Percentiles rank a stretch among this genome's conserved stretches.
These are phyloP conservation scores for Fusarium secorum DNA, from an alignment of 2,329 filamentous ascomycete genomes.

Conservation along the genomic window DNA sequence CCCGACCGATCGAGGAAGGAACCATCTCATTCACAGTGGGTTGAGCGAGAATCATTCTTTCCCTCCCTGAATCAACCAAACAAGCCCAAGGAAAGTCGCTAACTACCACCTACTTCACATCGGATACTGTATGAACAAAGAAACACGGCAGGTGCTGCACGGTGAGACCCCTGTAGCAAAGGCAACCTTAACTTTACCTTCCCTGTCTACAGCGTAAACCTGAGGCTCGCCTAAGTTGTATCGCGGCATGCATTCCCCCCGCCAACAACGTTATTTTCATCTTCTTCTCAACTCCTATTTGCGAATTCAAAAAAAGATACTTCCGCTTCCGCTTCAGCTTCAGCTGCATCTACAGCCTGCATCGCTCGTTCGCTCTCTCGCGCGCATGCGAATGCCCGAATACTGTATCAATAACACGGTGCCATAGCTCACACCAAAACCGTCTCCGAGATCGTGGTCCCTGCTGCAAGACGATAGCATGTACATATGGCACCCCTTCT, in stretches of 20 bases:
- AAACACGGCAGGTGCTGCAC: background rate
- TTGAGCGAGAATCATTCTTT: background rate
- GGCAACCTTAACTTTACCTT: constrained; percentile 27
- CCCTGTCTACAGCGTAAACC: constrained; percentile 17
- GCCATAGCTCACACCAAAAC: constrained; percentile 10
- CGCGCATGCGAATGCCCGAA: background rate
- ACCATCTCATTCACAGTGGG: background rate
- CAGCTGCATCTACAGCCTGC: constrained; percentile 5
- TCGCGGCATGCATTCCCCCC: constrained; percentile 25
- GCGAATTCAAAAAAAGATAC: constrained; percentile 5
- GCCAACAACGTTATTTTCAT: constrained; percentile 20
- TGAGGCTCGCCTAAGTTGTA: constrained; percentile 34
- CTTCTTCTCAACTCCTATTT: constrained; percentile 29
- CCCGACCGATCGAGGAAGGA: background rate
- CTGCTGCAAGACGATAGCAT: background rate
- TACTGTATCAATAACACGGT: constrained; percentile 7
- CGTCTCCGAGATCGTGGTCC: constrained; percentile 22
- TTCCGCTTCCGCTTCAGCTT: constrained; percentile 14
- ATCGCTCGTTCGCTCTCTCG: background rate
- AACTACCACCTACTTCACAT: background rate
- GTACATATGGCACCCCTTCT: constrained; percentile 18
- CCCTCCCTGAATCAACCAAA: background rate
- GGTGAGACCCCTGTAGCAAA: constrained; percentile 22
- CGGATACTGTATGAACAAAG: background rate
- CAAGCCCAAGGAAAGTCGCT: background rate